Evolutionary conservation across 768 basidiomycete genomes (phyloP).

Genomic region (Kwoniella mangroviensis): DNA sequence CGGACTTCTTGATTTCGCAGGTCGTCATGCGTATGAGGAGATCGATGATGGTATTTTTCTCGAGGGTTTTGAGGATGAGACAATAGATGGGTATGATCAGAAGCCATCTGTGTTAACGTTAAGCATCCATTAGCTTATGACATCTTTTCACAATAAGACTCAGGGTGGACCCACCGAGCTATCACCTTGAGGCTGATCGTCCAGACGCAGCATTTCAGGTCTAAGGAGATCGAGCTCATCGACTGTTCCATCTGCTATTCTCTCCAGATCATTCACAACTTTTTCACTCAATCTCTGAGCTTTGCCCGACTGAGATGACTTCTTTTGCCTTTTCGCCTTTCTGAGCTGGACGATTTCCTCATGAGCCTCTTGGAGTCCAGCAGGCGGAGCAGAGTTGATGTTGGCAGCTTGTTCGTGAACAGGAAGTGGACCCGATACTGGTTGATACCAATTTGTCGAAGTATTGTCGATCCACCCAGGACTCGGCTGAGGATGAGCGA

Average conservation of each 20-base stretch:
- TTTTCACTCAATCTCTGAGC: background rate
- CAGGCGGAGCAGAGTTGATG: background rate
- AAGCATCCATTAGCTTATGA: no score
- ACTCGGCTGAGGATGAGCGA: background rate
- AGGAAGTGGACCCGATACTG: background rate
- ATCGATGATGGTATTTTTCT: background rate
- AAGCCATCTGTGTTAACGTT: background rate
- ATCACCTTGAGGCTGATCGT: background rate
- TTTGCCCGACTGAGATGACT: background rate
- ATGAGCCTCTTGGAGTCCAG: background rate
- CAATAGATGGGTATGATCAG: background rate
- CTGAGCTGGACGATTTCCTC: background rate
- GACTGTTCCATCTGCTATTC: conserved; percentile 1
- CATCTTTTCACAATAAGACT: no score
- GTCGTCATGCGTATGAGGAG: no score
- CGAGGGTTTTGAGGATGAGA: background rate
- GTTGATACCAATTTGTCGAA: background rate
- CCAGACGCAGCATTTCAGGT: background rate
- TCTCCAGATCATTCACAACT: conserved; percentile 1
- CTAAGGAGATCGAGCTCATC: conserved; percentile 12
- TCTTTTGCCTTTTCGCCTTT: background rate
- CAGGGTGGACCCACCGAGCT: background rate
- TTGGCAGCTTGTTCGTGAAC: no score
- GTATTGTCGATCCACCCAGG: background rate
- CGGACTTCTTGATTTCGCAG: no score